These are phyloP conservation scores for Metschnikowia cerradonensis DNA, from an alignment of 805 yeast species.

Conservation along the genomic window DNA sequence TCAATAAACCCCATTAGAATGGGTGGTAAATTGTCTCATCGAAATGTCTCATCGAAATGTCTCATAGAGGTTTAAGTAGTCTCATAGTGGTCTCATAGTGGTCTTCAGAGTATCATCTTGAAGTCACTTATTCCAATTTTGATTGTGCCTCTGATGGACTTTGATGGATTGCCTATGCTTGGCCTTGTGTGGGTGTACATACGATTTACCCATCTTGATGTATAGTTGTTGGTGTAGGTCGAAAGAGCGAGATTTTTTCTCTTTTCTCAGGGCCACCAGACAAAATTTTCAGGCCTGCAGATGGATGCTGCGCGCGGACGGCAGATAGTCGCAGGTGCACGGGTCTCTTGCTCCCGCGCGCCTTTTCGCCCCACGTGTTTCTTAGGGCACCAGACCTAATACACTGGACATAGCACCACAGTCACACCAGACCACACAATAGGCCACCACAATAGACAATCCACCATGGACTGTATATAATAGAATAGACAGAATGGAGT, in stretches of 20 bases:
- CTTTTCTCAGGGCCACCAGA: constrained; percentile 12
- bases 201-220: constrained; percentile 30
- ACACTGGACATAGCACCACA: background rate
- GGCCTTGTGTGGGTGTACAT: constrained; percentile 12
- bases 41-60: too few species aligned
- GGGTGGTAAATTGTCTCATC: too few species aligned
- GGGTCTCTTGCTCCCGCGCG: background rate
- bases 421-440: too few species aligned
- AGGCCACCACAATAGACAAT: too few species aligned
- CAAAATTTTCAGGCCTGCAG: constrained; percentile 20
- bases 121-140: too few species aligned
- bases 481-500: too few species aligned
- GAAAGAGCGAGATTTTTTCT: constrained; percentile 3
- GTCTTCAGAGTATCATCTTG: too few species aligned
- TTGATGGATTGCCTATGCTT: background rate
- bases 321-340: background rate
- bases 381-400: constrained; percentile 1
- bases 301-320: constrained; percentile 5
- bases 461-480: too few species aligned
- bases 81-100: too few species aligned
- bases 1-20: too few species aligned
- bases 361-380: background rate
- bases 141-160: background rate
- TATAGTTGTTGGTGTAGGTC: constrained; percentile 12
- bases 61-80: background rate